Percentiles rank a stretch among this genome's conserved stretches.
Evolutionary conservation across 1,284 basidiomycete species (phyloP).

Genomic region (Puccinia hordei): DNA sequence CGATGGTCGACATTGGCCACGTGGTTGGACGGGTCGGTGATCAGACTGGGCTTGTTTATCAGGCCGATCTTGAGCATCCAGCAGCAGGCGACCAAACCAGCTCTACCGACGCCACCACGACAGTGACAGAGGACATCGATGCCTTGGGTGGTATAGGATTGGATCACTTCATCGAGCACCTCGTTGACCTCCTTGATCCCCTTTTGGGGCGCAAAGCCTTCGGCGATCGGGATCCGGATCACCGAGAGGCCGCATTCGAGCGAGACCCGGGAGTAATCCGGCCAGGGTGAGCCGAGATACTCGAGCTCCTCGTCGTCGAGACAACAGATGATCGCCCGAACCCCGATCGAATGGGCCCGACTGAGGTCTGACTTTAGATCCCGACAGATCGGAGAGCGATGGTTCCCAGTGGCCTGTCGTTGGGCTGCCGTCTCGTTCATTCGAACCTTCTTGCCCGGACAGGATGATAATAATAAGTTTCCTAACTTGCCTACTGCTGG

Average conservation of each 20-base stretch:
- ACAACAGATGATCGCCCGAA: slow-evolving; percentile 82
- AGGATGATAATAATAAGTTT: slow-evolving; percentile 87
- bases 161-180: slow-evolving; percentile 72
- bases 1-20: slow-evolving; percentile 1
- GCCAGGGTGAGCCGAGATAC: slow-evolving; percentile 80
- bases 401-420: slow-evolving; percentile 63
- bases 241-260: slow-evolving; percentile 73
- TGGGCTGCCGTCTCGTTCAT: slow-evolving; percentile 61
- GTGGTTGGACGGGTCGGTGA: not conserved
- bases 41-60: slow-evolving; percentile 56
- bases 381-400: slow-evolving; percentile 76
- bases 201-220: slow-evolving; percentile 74
- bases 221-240: slow-evolving; percentile 81
- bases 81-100: slow-evolving; percentile 85
- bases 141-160: slow-evolving; percentile 75
- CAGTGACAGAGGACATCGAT: slow-evolving; percentile 82
- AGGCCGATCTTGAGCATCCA: slow-evolving; percentile 93
- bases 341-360: slow-evolving; percentile 75
- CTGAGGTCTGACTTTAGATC: slow-evolving; percentile 75
- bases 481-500: slow-evolving; percentile 64
- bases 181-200: slow-evolving; percentile 66
- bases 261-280: slow-evolving; percentile 71
- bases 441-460: slow-evolving; percentile 94
- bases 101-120: slow-evolving; percentile 89
- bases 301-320: slow-evolving; percentile 82